Conservation (phyloP, 2,329 filamentous ascomycete genomes). For the Lecanicillium sp. region DNA sequence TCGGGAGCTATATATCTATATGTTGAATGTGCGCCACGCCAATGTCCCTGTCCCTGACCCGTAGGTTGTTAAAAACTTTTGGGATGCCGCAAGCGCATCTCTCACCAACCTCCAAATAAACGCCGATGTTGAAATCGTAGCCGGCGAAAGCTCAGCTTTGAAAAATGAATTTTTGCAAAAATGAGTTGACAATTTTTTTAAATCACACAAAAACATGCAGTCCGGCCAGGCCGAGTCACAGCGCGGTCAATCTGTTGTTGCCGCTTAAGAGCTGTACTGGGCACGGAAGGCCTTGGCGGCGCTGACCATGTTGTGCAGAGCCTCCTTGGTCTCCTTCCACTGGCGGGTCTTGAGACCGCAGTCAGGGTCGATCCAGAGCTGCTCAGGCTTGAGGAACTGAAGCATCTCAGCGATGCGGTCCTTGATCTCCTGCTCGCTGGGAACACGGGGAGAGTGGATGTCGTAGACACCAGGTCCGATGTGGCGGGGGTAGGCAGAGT, state of each 20-base stretch:
- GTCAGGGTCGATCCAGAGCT: constrained; percentile 99
- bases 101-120: constrained; percentile 32
- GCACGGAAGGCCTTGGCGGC: constrained; percentile 94
- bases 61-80: constrained; percentile 16
- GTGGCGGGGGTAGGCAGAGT: constrained; percentile 94
- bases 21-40: constrained; percentile 11
- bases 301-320: constrained; percentile 93
- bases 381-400: constrained; percentile 90
- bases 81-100: constrained; percentile 27
- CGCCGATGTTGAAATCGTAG: constrained; percentile 55
- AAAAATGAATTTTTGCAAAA: constrained; percentile 19
- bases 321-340: constrained; percentile 98
- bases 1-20: constrained; percentile 11
- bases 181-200: constrained; percentile 20
- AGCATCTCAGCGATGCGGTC: constrained; percentile 98
- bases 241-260: constrained; percentile 10
- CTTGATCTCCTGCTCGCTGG: constrained; percentile 96
- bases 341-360: constrained; percentile 98
- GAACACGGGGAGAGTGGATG: constrained; percentile 98
- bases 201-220: constrained; percentile 7
- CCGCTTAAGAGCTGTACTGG: constrained; percentile 65
- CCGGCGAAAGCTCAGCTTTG: constrained; percentile 28
- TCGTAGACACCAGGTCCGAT: constrained; percentile 99
- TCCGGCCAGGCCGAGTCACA: constrained; percentile 6
- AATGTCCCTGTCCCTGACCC: constrained; percentile 8